These are phyloP conservation scores for Leptographium procerum DNA, from an alignment of 2,329 filamentous ascomycete genomes.

Conservation along the genomic window DNA sequence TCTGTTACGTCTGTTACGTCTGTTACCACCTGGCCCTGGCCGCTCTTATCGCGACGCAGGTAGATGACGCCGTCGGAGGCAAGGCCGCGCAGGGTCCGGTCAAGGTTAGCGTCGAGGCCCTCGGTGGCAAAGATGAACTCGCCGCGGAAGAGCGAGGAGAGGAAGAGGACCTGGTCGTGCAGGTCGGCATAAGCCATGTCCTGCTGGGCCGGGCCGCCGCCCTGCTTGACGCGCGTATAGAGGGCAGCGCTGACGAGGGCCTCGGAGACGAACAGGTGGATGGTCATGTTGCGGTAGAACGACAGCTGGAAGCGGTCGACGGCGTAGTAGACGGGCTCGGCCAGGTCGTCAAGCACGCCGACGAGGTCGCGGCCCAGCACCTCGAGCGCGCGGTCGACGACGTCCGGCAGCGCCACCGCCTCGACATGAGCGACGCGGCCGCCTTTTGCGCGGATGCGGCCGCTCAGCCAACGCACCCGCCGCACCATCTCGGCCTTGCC, in stretches of 20 bases:
- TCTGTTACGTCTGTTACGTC: slow-evolving; percentile 17
- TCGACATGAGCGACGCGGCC: slow-evolving; percentile 92
- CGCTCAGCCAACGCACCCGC: slow-evolving; percentile 81
- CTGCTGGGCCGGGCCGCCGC: slow-evolving; percentile 73
- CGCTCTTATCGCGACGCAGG: slow-evolving; percentile 41
- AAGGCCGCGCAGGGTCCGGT: slow-evolving; percentile 65
- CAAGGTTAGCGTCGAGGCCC: slow-evolving; percentile 67
- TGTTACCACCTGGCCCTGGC: too few species aligned
- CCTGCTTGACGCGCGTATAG: slow-evolving; percentile 83
- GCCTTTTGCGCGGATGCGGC: slow-evolving; percentile 71
- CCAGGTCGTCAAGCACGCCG: slow-evolving; percentile 63
- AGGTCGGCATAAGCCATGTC: slow-evolving; percentile 66
- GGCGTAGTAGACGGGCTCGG: slow-evolving; percentile 87
- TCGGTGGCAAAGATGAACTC: slow-evolving; percentile 96
- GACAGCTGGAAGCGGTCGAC: slow-evolving; percentile 94
- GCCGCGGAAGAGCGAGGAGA: slow-evolving; percentile 86
- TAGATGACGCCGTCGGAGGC: slow-evolving; percentile 69
- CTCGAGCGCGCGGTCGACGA: slow-evolving; percentile 81
- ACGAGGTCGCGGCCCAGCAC: slow-evolving; percentile 86
- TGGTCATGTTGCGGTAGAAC: slow-evolving; percentile 99
- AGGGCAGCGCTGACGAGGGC: slow-evolving; percentile 81
- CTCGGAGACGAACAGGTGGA: slow-evolving; percentile 92
- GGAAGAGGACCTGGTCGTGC: slow-evolving; percentile 69
- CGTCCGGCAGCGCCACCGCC: slow-evolving; percentile 62
- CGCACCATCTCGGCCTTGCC: slow-evolving; percentile 77